Percentiles rank a stretch among this genome's conserved stretches.
These are phyloP conservation scores for Cucumis variabilis DNA, from an alignment of 331 rosid genomes.

Conservation along the genomic window DNA sequence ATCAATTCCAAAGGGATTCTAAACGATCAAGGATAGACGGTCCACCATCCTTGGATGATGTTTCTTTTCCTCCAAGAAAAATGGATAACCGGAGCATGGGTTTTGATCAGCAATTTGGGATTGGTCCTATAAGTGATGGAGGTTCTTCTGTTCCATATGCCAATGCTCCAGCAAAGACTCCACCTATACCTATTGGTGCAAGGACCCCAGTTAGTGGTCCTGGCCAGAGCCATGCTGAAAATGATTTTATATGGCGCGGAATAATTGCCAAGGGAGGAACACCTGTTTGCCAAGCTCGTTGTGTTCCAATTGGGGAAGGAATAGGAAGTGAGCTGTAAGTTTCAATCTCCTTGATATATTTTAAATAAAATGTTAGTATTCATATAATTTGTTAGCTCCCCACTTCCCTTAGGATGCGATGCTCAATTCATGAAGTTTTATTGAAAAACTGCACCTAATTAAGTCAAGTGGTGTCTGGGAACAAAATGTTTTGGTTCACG, in stretches of 20 bases:
- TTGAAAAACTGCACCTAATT: background rate
- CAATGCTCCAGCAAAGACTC: constrained; percentile 56
- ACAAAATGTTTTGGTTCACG: background rate
- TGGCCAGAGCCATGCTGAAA: constrained; percentile 52
- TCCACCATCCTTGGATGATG: constrained; percentile 50
- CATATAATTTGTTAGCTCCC: background rate
- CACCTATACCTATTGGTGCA: constrained; percentile 53
- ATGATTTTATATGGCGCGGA: constrained; percentile 85
- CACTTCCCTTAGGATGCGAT: background rate
- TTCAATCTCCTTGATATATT: constrained; percentile 33
- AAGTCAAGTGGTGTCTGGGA: constrained; percentile 5
- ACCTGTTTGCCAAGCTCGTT: constrained; percentile 80
- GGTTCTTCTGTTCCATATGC: constrained; percentile 49
- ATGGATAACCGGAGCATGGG: constrained; percentile 53
- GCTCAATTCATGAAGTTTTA: background rate
- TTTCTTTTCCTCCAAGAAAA: constrained; percentile 57
- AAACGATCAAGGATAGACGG: constrained; percentile 65
- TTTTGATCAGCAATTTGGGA: constrained; percentile 54
- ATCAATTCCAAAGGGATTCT: constrained; percentile 70
- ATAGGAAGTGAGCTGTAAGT: constrained; percentile 80
- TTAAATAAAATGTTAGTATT: constrained; percentile 8
- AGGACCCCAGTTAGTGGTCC: constrained; percentile 56
- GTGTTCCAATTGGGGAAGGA: constrained; percentile 81
- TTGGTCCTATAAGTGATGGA: constrained; percentile 53
- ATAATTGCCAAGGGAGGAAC: constrained; percentile 88